A percentile compares a stretch with the other conserved stretches of the same genome.
phyloP scores from a whole-genome alignment of 306 rosid genomes.

The Rosa rugosa region DNA sequence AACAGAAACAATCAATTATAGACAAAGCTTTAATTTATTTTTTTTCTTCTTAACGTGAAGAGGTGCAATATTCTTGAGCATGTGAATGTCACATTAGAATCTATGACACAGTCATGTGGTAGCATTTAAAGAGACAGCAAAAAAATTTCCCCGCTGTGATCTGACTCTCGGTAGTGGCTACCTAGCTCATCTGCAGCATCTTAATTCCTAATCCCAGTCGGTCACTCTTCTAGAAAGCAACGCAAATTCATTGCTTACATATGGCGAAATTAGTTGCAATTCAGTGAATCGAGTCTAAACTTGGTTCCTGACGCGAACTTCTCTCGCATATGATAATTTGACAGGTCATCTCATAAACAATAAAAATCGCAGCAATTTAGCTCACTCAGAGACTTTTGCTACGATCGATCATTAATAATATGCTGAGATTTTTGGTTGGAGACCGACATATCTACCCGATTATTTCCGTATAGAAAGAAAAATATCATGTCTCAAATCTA shows the following conservation, averaged over 20 bases:
- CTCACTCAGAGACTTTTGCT: background rate
- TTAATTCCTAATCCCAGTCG: background rate
- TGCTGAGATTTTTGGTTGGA: background rate
- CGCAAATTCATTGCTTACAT: background rate
- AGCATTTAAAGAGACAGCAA: slow-evolving; percentile 26
- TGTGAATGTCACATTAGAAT: slow-evolving; percentile 23
- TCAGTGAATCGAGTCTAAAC: background rate
- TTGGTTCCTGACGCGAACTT: background rate
- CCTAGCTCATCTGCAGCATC: background rate
- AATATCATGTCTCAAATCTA: background rate
- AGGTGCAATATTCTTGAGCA: slow-evolving; percentile 13
- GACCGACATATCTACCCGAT: background rate
- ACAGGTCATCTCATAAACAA: background rate
- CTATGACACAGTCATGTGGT: slow-evolving; percentile 36
- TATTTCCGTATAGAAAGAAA: background rate
- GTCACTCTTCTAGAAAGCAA: background rate
- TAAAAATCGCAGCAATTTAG: background rate
- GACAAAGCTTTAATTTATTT: background rate
- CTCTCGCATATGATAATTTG: background rate
- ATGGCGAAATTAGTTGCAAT: background rate
- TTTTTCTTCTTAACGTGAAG: background rate
- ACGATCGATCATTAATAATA: background rate
- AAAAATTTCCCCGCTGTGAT: background rate
- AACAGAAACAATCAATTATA: too few relatives aligned
- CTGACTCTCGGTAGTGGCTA: background rate